phyloP scores from a whole-genome alignment of 148 eudicot species.

The Chenopodium quinoa region DNA sequence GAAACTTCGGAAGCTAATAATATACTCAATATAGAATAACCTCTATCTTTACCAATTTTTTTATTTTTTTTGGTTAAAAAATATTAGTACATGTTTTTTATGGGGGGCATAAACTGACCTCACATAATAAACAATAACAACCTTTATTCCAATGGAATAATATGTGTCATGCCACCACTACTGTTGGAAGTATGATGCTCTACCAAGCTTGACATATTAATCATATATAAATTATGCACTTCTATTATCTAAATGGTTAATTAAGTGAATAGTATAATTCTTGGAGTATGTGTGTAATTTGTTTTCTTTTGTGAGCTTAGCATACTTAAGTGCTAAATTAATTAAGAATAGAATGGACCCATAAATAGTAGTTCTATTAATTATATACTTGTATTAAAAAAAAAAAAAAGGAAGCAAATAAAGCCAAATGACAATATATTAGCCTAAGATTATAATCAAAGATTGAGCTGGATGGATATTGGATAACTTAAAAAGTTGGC shows the following conservation, averaged over 20 bases:
- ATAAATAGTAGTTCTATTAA: too few species aligned
- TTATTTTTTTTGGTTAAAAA: not conserved
- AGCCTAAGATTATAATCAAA: not conserved
- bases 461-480: conserved; percentile 26
- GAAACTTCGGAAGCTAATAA: too few species aligned
- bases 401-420: not conserved
- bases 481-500: not conserved
- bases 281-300: not conserved
- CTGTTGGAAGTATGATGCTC: conserved; percentile 21
- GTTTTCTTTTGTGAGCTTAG: not conserved
- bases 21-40: too few species aligned
- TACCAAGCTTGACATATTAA: not conserved
- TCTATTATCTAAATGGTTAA: conserved; percentile 1
- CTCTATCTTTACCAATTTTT: too few species aligned
- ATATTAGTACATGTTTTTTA: not conserved
- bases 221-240: not conserved
- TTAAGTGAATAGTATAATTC: not conserved
- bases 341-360: not conserved
- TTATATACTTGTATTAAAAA: too few species aligned
- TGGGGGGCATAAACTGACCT: not conserved
- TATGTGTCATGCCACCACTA: conserved; percentile 18
- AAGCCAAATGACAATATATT: conserved; percentile 4
- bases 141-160: conserved; percentile 19
- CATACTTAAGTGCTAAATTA: not conserved
- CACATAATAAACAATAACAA: conserved; percentile 2